Evolutionary conservation across 1,139 yeast genomes (phyloP).

Genomic region (Pichia sp.): DNA sequence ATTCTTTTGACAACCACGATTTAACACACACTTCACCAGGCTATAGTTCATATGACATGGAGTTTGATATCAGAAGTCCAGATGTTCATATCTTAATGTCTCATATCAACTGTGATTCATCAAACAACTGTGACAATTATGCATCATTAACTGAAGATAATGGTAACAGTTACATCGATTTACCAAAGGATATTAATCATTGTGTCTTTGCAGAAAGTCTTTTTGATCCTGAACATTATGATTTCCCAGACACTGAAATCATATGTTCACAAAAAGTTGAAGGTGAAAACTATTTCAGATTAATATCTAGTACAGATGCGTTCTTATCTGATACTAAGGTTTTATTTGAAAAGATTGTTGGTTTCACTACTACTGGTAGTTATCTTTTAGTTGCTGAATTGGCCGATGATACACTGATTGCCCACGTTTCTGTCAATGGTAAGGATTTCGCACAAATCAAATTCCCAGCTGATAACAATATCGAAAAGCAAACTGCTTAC

Average conservation of each 20-base stretch:
- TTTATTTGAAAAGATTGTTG: constrained; percentile 54
- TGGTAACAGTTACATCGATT: constrained; percentile 56
- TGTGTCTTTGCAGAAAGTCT: constrained; percentile 72
- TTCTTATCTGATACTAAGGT: constrained; percentile 41
- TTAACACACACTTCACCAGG: constrained; percentile 43
- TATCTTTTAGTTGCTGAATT: constrained; percentile 72
- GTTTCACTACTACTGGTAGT: constrained; percentile 63
- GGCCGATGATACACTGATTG: constrained; percentile 46
- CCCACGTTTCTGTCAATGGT: constrained; percentile 86
- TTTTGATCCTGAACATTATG: constrained; percentile 35
- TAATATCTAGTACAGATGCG: constrained; percentile 54
- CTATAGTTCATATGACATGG: constrained; percentile 29
- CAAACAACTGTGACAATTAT: constrained; percentile 48
- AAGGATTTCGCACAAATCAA: constrained; percentile 69
- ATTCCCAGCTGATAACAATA: constrained; percentile 69
- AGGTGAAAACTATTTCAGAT: constrained; percentile 26
- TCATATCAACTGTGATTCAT: constrained; percentile 51
- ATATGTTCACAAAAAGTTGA: constrained; percentile 50
- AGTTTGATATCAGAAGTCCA: constrained; percentile 57
- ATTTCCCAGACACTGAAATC: constrained; percentile 49
- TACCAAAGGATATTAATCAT: constrained; percentile 48
- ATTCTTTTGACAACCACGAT: constrained; percentile 38
- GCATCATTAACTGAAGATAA: constrained; percentile 64
- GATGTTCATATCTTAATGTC: constrained; percentile 73
- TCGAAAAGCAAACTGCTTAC: constrained; percentile 72